Evolutionary conservation across 495 filamentous ascomycete species (phyloP).

Genomic region (Glutinoglossum americanum): DNA sequence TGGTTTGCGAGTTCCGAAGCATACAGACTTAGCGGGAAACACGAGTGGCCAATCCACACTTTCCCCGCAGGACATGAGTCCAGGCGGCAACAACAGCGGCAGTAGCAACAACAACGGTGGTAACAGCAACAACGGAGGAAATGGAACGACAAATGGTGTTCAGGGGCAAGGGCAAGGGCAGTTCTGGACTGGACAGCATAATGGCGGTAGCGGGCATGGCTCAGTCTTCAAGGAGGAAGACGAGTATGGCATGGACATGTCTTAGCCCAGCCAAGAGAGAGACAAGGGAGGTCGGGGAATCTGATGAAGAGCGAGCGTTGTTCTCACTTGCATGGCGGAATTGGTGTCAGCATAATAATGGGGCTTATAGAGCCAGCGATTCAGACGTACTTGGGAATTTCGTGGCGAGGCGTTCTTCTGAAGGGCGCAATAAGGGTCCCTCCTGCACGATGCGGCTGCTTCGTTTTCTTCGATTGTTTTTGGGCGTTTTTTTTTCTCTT

Average conservation of each 20-base stretch:
- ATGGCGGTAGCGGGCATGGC: constrained; percentile 30
- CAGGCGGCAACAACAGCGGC: constrained; percentile 38
- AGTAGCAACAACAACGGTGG: constrained; percentile 32
- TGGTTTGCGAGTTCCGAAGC: constrained; percentile 74
- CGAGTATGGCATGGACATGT: constrained; percentile 66
- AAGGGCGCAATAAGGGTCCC: not conserved
- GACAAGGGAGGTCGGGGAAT: not conserved
- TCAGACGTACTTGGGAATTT: not conserved
- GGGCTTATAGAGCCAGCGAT: not conserved
- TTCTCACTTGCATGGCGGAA: not conserved
- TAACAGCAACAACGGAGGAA: constrained; percentile 37
- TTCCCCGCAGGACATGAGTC: constrained; percentile 46
- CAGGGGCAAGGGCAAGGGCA: constrained; percentile 29
- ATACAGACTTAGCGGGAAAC: constrained; percentile 72
- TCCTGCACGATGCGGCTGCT: not conserved
- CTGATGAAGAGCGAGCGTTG: not conserved
- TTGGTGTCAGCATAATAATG: not conserved
- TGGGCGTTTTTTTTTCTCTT: too few species aligned
- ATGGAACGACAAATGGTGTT: constrained; percentile 29
- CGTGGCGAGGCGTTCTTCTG: not conserved
- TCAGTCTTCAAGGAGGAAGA: constrained; percentile 78
- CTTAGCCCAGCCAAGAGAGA: not conserved
- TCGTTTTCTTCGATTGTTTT: too few species aligned
- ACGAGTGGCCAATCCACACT: constrained; percentile 19
- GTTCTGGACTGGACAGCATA: constrained; percentile 42